A percentile compares a stretch with the other conserved stretches of the same genome.
These are phyloP conservation scores for Thelonectria blattea DNA, from an alignment of 2,329 filamentous ascomycete genomes.

Conservation along the genomic window DNA sequence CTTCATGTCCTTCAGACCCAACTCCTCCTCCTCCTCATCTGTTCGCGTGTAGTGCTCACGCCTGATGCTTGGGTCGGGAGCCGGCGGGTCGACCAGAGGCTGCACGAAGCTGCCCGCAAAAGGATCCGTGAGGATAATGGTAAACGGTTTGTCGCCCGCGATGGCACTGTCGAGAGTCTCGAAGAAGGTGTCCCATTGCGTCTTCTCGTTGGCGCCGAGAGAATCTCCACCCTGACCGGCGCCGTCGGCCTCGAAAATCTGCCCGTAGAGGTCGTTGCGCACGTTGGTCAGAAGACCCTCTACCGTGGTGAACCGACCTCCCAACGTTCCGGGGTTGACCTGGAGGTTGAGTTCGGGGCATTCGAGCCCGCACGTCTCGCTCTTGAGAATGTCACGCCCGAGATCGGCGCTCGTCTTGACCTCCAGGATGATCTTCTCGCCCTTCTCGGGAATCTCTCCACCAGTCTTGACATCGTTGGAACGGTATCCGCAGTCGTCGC, in stretches of 20 bases:
- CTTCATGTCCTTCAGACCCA: conserved; percentile 93
- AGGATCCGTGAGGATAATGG: conserved; percentile 83
- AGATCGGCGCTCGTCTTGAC: conserved; percentile 77
- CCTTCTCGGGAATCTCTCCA: conserved; percentile 85
- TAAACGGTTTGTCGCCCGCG: conserved; percentile 79
- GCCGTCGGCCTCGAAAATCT: conserved; percentile 82
- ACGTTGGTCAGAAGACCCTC: conserved; percentile 94
- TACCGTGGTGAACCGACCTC: conserved; percentile 94
- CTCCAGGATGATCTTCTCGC: conserved; percentile 79
- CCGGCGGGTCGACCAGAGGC: conserved; percentile 76
- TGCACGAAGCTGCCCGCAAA: conserved; percentile 94
- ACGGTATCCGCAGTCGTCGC: conserved; percentile 89
- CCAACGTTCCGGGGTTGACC: conserved; percentile 92
- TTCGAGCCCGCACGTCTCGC: conserved; percentile 85
- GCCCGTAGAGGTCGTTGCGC: conserved; percentile 82
- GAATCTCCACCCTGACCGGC: conserved; percentile 75
- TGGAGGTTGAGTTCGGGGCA: conserved; percentile 87
- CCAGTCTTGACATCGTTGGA: conserved; percentile 98
- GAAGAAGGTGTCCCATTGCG: conserved; percentile 85
- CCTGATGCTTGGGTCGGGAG: conserved; percentile 78
- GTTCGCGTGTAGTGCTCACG: conserved; percentile 86
- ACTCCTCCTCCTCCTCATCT: conserved; percentile 89
- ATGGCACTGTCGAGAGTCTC: conserved; percentile 77
- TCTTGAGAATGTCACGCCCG: conserved; percentile 92
- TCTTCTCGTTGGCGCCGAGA: conserved; percentile 67